A percentile compares a stretch with the other conserved stretches of the same genome.
phyloP scores from a whole-genome alignment of 768 basidiomycete genomes.

The Strobilomyces confusus region DNA sequence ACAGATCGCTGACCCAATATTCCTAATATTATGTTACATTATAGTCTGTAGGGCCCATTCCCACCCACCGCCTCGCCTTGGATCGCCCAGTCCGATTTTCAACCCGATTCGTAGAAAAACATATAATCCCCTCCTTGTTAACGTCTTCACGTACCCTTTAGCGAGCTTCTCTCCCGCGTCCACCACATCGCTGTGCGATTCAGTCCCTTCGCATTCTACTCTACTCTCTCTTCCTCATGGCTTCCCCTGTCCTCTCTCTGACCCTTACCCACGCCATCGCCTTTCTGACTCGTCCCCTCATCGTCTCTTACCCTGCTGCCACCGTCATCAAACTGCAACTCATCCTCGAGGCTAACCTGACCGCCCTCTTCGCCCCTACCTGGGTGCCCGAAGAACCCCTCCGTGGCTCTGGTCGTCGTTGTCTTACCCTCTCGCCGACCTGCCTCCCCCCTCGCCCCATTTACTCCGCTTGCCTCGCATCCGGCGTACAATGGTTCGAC shows the following conservation, averaged over 20 bases:
- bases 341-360: conserved; percentile 70
- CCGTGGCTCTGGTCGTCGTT: conserved; percentile 67
- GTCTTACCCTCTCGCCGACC: conserved; percentile 66
- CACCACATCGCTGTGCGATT: conserved; percentile 33
- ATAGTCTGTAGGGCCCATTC: conserved; percentile 27
- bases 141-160: conserved; percentile 27
- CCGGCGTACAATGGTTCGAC: conserved; percentile 75
- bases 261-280: conserved; percentile 72
- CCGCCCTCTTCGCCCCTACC: conserved; percentile 59
- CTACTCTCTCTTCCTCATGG: conserved; percentile 17
- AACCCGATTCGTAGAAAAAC: conserved; percentile 16
- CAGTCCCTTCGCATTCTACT: conserved; percentile 20
- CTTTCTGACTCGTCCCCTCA: conserved; percentile 67
- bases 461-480: conserved; percentile 64
- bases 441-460: conserved; percentile 68
- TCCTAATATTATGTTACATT: no score
- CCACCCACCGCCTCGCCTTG: conserved; percentile 11
- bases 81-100: conserved; percentile 25
- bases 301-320: conserved; percentile 50
- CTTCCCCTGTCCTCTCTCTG: conserved; percentile 48
- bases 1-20: conserved; percentile 8
- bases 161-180: conserved; percentile 23
- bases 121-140: conserved; percentile 8
- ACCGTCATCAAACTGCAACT: conserved; percentile 68
- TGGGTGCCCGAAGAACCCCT: conserved; percentile 66